A percentile compares a stretch with the other conserved stretches of the same genome.
Conservation (phyloP, 495 filamentous ascomycete species). For the Collariella sp. region DNA sequence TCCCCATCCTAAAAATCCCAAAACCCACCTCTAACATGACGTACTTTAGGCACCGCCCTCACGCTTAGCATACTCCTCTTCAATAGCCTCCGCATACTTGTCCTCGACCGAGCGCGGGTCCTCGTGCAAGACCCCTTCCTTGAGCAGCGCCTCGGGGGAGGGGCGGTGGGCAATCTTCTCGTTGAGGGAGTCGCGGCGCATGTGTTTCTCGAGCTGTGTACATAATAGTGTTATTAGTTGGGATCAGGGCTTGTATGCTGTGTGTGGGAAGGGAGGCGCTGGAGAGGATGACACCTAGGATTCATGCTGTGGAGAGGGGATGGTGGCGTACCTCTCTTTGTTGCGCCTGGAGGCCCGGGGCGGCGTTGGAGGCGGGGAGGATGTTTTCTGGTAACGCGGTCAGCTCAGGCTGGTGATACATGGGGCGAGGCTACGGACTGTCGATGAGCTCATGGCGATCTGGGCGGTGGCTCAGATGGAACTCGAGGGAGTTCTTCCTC, state of each 20-base stretch:
- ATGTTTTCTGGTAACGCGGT: slow-evolving; percentile 54
- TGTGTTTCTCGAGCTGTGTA: slow-evolving; percentile 68
- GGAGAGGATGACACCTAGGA: too few species aligned
- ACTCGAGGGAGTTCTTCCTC: slow-evolving; percentile 83
- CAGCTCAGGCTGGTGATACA: background rate
- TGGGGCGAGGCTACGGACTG: slow-evolving; percentile 42
- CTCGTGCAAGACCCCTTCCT: slow-evolving; percentile 65
- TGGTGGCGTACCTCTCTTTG: slow-evolving; percentile 71
- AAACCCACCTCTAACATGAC: background rate
- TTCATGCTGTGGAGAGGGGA: too few species aligned
- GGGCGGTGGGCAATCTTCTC: slow-evolving; percentile 72
- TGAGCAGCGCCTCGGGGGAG: slow-evolving; percentile 62
- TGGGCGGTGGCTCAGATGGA: slow-evolving; percentile 70
- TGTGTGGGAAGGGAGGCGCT: too few species aligned
- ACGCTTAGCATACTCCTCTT: slow-evolving; percentile 43
- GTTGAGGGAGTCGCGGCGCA: slow-evolving; percentile 76
- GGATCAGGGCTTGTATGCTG: too few species aligned
- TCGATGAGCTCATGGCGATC: slow-evolving; percentile 77
- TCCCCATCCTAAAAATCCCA: background rate
- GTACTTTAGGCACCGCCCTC: slow-evolving; percentile 38
- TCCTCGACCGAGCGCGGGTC: slow-evolving; percentile 47
- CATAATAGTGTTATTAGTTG: background rate
- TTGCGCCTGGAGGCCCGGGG: slow-evolving; percentile 64
- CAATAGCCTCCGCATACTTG: slow-evolving; percentile 42
- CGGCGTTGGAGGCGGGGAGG: slow-evolving; percentile 64